Evolutionary conservation across 805 yeast species (phyloP).

Genomic region (Candida pseudofarinosa): DNA sequence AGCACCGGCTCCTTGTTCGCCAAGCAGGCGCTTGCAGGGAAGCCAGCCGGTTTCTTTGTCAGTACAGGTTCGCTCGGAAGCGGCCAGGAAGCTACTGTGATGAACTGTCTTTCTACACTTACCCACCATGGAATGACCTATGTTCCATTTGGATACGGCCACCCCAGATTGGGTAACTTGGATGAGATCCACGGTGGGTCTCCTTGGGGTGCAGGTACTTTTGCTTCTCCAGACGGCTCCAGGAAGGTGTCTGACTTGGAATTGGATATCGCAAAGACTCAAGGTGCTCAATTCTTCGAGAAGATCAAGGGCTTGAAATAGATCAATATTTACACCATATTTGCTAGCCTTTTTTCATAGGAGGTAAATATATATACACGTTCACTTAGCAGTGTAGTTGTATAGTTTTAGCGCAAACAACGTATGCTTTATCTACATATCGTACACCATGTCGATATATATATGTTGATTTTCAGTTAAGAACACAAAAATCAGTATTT

Average conservation of each 20-base stretch:
- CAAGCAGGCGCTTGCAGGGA: slow-evolving; percentile 62
- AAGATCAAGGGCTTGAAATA: slow-evolving; percentile 6
- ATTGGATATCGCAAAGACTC: slow-evolving; percentile 55
- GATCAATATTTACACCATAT: too few species aligned
- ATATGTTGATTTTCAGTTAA: too few species aligned
- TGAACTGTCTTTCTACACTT: slow-evolving; percentile 56
- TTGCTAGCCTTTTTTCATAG: too few species aligned
- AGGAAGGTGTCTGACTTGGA: slow-evolving; percentile 63
- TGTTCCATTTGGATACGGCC: slow-evolving; percentile 74
- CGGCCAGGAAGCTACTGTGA: slow-evolving; percentile 71
- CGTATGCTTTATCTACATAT: too few species aligned
- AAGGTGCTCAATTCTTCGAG: slow-evolving; percentile 53
- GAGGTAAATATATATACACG: too few species aligned
- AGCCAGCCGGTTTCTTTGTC: slow-evolving; percentile 70
- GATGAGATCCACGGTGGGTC: slow-evolving; percentile 72
- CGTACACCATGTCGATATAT: too few species aligned
- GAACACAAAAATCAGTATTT: too few species aligned
- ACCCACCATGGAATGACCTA: slow-evolving; percentile 76
- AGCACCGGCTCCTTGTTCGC: slow-evolving; percentile 77
- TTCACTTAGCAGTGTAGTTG: too few species aligned
- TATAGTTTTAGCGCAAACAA: too few species aligned
- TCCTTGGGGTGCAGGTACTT: slow-evolving; percentile 84
- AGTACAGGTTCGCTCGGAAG: slow-evolving; percentile 75
- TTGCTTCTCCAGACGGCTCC: slow-evolving; percentile 68
- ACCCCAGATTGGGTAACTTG: slow-evolving; percentile 46